Base-by-base conservation (phyloP, 2,329 filamentous ascomycete genomes). In the Alternaria incomplexa region DNA sequence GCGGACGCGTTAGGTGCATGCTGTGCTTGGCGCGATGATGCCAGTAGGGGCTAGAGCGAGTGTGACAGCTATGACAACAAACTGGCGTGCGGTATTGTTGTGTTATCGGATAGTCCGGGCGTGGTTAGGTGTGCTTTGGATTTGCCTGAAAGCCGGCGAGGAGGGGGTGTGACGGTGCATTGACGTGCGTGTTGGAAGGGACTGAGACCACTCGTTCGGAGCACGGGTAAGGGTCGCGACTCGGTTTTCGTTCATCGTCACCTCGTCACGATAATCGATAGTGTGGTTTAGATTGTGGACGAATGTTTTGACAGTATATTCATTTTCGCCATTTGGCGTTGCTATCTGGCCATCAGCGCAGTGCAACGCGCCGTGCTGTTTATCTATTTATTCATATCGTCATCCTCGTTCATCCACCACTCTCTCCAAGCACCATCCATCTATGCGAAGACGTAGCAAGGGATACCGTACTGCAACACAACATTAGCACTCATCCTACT, bases 361-460 rank as follows among this genome's bases (percentile, higher is more conserved):
- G 30, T 12, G 17, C 45, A 17, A 12, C 4, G 13, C 9, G 22
- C 22, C 22, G 6, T 15, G n/a, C n/a, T 5, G 36, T 40, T 40
- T 17, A 40, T 40, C 36, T 47, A 9, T 47, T 20, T 9, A 40
- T 51, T 61, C 32, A 26, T 55, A 43, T 59, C 20, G n/a, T 51
- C 36, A 26, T 57, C 25, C 17, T 25, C n/a, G 10, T 13, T 43
- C 28, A 8, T 25, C 15, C 45, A 6, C 40, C 17, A 46, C 30
- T 36, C 47, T 20, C 26, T 22, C 26, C 20, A 36, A 4, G 10
- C 26, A 12, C 25, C 51, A 44, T 66, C 66, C 74, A 77, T 66
- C 66, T 74, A 78, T 40, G 75, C 73, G 58, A 78, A 77, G 61
- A 74, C 71, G 65, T 79, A 79, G 70, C 72, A 72, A 55, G 76